phyloP scores from a whole-genome alignment of 176 grass and related monocot genomes.

The Eremochloa ophiuroides region DNA sequence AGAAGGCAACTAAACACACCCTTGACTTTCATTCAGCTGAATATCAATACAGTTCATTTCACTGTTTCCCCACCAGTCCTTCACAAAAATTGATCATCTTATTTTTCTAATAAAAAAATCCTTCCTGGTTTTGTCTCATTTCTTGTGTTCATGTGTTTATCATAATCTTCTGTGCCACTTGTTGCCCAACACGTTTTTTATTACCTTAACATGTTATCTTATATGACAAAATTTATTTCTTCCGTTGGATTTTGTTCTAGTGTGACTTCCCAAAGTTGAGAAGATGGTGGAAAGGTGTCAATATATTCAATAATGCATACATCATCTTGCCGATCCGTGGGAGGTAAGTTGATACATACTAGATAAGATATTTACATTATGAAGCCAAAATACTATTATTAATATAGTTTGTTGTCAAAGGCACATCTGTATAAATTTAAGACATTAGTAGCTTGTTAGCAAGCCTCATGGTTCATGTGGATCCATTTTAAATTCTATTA shows the following conservation, averaged over 20 bases:
- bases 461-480: not conserved
- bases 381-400: not conserved
- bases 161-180: not conserved
- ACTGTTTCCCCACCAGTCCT: not conserved
- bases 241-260: slow-evolving; percentile 25
- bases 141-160: not conserved
- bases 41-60: not conserved
- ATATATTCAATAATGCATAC: slow-evolving; percentile 72
- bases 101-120: not conserved
- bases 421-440: not conserved
- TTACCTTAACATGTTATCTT: slow-evolving; percentile 17
- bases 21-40: not conserved
- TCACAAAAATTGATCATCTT: not conserved
- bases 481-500: not conserved
- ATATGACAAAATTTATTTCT: slow-evolving; percentile 3
- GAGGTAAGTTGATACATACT: slow-evolving; percentile 60
- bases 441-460: not conserved
- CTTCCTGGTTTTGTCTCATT: not conserved
- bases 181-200: not conserved
- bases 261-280: slow-evolving; percentile 65
- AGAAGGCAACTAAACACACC: too few relatives aligned
- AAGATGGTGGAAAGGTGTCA: slow-evolving; percentile 99
- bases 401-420: not conserved
- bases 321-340: slow-evolving; percentile 89
- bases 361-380: not conserved